Percentiles rank a stretch among this genome's conserved stretches.
phyloP scores from a whole-genome alignment of 2,329 filamentous ascomycete species.

The Balansia obtecta region DNA sequence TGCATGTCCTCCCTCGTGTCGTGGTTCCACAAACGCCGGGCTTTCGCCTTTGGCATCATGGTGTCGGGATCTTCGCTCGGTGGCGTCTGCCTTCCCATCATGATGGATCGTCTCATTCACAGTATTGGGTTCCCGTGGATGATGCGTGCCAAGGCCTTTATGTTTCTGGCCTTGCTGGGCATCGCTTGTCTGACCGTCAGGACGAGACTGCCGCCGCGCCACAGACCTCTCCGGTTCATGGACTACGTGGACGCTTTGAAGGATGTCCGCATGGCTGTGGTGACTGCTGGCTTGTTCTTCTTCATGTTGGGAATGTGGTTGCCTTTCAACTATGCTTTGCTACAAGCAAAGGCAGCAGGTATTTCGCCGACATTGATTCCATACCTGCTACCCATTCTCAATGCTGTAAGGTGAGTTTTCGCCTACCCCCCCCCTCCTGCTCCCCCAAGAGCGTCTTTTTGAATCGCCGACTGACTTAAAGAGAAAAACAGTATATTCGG shows the following conservation, averaged over 20 bases:
- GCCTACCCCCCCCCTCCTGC: background rate
- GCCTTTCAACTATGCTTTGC: constrained; percentile 39
- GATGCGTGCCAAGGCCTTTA: constrained; percentile 33
- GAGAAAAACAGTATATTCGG: constrained; percentile 29
- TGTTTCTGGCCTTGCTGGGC: constrained; percentile 27
- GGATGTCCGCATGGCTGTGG: constrained; percentile 32
- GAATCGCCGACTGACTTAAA: too few species aligned
- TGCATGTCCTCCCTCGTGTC: constrained; percentile 30
- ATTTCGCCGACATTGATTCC: constrained; percentile 28
- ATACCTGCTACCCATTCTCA: constrained; percentile 45
- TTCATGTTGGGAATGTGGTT: constrained; percentile 44
- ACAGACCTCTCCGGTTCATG: constrained; percentile 28
- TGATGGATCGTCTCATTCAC: constrained; percentile 42
- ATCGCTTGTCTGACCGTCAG: constrained; percentile 24
- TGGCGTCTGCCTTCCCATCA: constrained; percentile 47
- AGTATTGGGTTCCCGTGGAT: constrained; percentile 34
- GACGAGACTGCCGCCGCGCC: constrained; percentile 32
- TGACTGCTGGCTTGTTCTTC: constrained; percentile 35
- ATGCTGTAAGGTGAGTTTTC: constrained; percentile 31
- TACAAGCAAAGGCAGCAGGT: constrained; percentile 33
- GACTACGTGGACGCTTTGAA: constrained; percentile 35
- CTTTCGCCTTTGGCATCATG: constrained; percentile 39
- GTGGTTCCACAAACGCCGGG: constrained; percentile 41
- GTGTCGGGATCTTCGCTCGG: constrained; percentile 42
- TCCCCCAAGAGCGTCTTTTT: background rate